Conservation (phyloP, 2,329 filamentous ascomycete species). For the Camptophora hylomeconis region DNA sequence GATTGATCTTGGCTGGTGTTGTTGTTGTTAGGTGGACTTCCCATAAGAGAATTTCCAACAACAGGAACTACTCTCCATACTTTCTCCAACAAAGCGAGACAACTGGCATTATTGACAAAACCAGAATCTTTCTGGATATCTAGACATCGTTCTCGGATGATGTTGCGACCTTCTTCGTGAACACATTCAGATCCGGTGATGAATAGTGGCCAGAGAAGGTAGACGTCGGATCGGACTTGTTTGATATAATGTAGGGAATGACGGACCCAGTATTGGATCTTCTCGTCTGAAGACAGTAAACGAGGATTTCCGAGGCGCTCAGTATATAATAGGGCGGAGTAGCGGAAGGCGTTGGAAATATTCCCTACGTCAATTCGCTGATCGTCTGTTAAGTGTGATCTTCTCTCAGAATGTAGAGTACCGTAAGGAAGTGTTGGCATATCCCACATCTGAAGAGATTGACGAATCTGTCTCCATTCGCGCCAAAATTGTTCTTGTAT, state of each 20-base stretch:
- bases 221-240: conserved; percentile 71
- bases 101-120: conserved; percentile 85
- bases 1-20: too few relatives aligned
- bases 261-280: conserved; percentile 71
- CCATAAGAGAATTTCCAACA: too few relatives aligned
- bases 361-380: conserved; percentile 65
- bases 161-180: conserved; percentile 61
- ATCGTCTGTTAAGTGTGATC: conserved; percentile 33
- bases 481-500: conserved; percentile 55
- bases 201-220: conserved; percentile 86
- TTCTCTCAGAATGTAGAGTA: conserved; percentile 20
- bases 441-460: conserved; percentile 67
- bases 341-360: conserved; percentile 81
- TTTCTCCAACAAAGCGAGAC: conserved; percentile 71
- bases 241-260: conserved; percentile 75
- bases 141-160: conserved; percentile 66
- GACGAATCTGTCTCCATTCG: conserved; percentile 63
- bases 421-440: conserved; percentile 41
- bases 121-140: conserved; percentile 81
- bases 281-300: conserved; percentile 57
- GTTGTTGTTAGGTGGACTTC: too few relatives aligned
- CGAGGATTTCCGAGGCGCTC: conserved; percentile 72
- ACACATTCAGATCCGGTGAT: conserved; percentile 83
- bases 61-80: conserved; percentile 69
- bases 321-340: conserved; percentile 77